Percentiles rank a stretch among this genome's conserved stretches.
Evolutionary conservation across 371 early-diverging fungal species (phyloP).

Genomic region (Blakeslea trispora): DNA sequence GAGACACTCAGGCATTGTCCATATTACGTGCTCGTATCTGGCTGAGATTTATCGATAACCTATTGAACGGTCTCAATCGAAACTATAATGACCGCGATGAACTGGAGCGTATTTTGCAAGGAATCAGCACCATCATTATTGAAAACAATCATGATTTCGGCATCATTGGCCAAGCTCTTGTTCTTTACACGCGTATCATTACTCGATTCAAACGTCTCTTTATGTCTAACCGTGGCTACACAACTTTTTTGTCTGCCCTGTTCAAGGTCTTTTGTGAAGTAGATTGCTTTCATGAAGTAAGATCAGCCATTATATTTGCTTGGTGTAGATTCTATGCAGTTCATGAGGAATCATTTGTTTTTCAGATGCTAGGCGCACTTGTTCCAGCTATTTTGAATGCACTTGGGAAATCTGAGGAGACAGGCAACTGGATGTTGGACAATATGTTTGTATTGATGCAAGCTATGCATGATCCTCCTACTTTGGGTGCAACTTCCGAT

Average conservation of each 20-base stretch:
- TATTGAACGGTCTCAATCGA: constrained; percentile 58
- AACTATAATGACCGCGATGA: constrained; percentile 60
- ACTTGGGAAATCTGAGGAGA: constrained; percentile 28
- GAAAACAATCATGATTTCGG: constrained; percentile 58
- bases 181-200: constrained; percentile 58
- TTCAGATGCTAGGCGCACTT: constrained; percentile 67
- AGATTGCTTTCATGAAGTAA: constrained; percentile 38
- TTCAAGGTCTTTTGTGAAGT: constrained; percentile 68
- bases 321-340: constrained; percentile 66
- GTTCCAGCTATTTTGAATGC: constrained; percentile 59
- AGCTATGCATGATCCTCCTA: constrained; percentile 49
- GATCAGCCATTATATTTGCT: constrained; percentile 58
- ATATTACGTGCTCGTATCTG: constrained; percentile 61
- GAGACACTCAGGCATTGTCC: constrained; percentile 39
- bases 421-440: constrained; percentile 50
- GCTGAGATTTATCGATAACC: constrained; percentile 57
- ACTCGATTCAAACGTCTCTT: constrained; percentile 63
- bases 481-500: constrained; percentile 44
- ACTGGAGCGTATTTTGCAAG: constrained; percentile 56
- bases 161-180: constrained; percentile 58
- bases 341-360: constrained; percentile 69
- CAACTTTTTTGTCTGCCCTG: constrained; percentile 57
- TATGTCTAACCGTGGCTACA: constrained; percentile 61
- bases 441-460: constrained; percentile 47
- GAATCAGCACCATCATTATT: constrained; percentile 59